Evolutionary conservation across 164 flowering plant genomes (phyloP).

Genomic region (Vitis labrusca): DNA sequence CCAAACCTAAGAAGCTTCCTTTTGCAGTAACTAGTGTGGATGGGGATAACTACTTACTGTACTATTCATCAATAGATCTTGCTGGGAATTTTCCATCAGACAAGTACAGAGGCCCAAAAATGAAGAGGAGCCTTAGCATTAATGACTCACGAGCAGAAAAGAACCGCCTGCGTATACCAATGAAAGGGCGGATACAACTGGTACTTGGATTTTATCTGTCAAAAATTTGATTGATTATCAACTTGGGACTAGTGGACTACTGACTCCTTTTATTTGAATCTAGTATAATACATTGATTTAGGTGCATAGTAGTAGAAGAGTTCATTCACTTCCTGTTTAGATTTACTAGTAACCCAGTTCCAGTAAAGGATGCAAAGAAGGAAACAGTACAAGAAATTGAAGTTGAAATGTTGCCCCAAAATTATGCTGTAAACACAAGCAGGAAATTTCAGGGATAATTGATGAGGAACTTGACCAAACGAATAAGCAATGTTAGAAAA

Average conservation of each 20-base stretch:
- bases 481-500: no score
- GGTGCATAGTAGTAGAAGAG: no score
- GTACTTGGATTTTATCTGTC: constrained; percentile 34
- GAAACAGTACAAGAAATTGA: no score
- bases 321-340: no score
- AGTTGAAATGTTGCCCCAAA: no score
- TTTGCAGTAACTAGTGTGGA: constrained; percentile 84
- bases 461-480: no score
- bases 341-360: no score
- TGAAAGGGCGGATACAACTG: constrained; percentile 95
- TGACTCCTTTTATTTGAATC: no score
- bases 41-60: constrained; percentile 75
- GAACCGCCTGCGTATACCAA: constrained; percentile 71
- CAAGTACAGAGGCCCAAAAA: constrained; percentile 39
- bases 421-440: no score
- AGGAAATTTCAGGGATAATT: no score
- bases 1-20: constrained; percentile 83
- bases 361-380: no score
- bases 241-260: not conserved
- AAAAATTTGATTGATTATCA: not conserved
- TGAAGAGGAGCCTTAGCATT: constrained; percentile 54
- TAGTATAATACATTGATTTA: no score
- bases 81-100: constrained; percentile 34
- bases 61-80: constrained; percentile 77
- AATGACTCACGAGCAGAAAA: constrained; percentile 42